Conservation (phyloP, 257 asterid species). For the Nicotiana sylvestris region DNA sequence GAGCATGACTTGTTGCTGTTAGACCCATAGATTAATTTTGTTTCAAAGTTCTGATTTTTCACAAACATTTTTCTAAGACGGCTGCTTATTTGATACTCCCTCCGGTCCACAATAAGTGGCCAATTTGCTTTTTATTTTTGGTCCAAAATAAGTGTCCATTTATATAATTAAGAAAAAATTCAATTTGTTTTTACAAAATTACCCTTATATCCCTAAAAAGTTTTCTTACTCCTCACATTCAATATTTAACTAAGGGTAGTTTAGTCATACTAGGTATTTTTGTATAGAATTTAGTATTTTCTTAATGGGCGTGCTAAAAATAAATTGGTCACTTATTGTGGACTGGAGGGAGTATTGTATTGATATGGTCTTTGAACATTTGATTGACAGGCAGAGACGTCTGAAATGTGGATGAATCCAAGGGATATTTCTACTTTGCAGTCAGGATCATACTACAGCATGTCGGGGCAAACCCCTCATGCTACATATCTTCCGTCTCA, state of each 20-base stretch:
- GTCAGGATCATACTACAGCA: slow-evolving; percentile 74
- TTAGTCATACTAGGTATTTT: no score
- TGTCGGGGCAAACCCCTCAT: slow-evolving; percentile 88
- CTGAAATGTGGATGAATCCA: slow-evolving; percentile 90
- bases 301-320: no score
- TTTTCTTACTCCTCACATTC: no score
- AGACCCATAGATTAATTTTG: not conserved
- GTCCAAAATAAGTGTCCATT: no score
- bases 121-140: no score
- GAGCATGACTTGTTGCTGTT: not conserved
- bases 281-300: no score
- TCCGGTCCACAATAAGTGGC: no score
- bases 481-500: slow-evolving; percentile 71
- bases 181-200: no score
- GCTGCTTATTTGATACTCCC: not conserved
- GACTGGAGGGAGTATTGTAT: not conserved
- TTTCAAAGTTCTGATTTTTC: not conserved
- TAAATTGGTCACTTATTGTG: no score
- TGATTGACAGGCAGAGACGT: slow-evolving; percentile 71
- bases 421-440: slow-evolving; percentile 68
- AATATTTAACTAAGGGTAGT: no score
- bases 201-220: no score
- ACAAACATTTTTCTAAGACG: not conserved
- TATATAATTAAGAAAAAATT: no score
- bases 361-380: not conserved